Evolutionary conservation across 1,284 basidiomycete species (phyloP).

Genomic region (Neonothopanus nambi): DNA sequence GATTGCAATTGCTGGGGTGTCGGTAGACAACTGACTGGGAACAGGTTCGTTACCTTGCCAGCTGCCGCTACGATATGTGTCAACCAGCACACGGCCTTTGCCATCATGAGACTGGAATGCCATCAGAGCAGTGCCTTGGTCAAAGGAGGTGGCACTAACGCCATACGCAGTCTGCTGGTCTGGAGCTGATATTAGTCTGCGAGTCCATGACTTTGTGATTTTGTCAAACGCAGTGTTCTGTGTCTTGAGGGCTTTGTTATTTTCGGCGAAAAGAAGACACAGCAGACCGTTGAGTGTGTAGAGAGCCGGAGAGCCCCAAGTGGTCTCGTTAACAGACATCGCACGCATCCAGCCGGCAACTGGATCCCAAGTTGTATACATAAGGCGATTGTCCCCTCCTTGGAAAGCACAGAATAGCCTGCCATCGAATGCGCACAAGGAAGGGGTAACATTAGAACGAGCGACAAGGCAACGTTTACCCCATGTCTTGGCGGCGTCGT

Average conservation of each 20-base stretch:
- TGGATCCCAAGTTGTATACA: neutral
- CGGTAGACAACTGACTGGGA: neutral
- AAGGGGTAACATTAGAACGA: neutral
- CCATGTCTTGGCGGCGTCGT: neutral
- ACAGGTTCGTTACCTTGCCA: neutral
- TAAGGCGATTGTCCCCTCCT: neutral
- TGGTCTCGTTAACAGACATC: neutral
- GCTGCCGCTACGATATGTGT: neutral
- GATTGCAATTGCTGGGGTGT: neutral
- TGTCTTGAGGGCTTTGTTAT: neutral
- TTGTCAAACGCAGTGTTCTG: neutral
- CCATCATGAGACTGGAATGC: neutral
- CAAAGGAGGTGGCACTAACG: no score
- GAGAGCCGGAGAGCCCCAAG: neutral
- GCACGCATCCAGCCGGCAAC: neutral
- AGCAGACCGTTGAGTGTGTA: neutral
- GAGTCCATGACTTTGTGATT: neutral
- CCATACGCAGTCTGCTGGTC: neutral
- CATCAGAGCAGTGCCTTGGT: neutral
- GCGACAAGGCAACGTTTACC: neutral
- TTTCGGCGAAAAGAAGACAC: no score
- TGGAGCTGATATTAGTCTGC: neutral
- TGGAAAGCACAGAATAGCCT: neutral
- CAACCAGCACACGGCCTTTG: neutral
- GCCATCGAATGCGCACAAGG: neutral